Percentiles rank a stretch among this genome's conserved stretches.
phyloP scores from a whole-genome alignment of 176 grass and related monocot genomes.

The Phoenix dactylifera region DNA sequence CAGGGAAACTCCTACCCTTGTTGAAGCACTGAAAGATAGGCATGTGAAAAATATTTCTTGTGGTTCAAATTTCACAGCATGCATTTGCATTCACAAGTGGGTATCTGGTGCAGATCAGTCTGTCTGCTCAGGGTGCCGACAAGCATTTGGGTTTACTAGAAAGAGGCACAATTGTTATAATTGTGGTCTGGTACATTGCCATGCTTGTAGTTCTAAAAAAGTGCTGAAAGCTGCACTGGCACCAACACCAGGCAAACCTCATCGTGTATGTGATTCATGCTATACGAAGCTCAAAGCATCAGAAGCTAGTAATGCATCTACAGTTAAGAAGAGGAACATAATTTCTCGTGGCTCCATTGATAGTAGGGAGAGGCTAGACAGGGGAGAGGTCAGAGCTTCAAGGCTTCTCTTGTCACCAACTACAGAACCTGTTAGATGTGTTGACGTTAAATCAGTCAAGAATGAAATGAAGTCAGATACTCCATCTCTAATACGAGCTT shows the following conservation, averaged over 20 bases:
- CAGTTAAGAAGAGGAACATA: conserved; percentile 47
- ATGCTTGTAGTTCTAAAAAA: conserved; percentile 89
- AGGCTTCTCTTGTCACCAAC: conserved; percentile 45
- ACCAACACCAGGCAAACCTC: conserved; percentile 83
- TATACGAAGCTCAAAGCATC: conserved; percentile 73
- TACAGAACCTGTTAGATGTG: conserved; percentile 38
- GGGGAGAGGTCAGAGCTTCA: conserved; percentile 47
- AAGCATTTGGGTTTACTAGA: conserved; percentile 89
- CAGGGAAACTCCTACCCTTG: conserved; percentile 52
- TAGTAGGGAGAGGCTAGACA: conserved; percentile 46
- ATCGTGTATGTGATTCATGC: conserved; percentile 95
- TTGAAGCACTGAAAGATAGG: conserved; percentile 74
- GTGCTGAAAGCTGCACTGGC: conserved; percentile 79
- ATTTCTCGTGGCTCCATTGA: conserved; percentile 60
- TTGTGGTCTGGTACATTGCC: conserved; percentile 72
- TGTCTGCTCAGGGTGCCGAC: conserved; percentile 78
- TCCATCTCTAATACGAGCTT: conserved; percentile 32
- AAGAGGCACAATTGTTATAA: conserved; percentile 88
- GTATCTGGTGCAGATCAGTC: conserved; percentile 83
- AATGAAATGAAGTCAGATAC: conserved; percentile 56
- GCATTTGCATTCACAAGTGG: conserved; percentile 99
- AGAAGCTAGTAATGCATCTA: conserved; percentile 23
- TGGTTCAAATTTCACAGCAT: conserved; percentile 88
- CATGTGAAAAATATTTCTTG: conserved; percentile 97
- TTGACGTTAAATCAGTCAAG: conserved; percentile 20